Percentiles rank a stretch among this genome's conserved stretches.
These are phyloP conservation scores for Ceratobasidium sp. DNA, from an alignment of 1,284 basidiomycete species.

Conservation along the genomic window DNA sequence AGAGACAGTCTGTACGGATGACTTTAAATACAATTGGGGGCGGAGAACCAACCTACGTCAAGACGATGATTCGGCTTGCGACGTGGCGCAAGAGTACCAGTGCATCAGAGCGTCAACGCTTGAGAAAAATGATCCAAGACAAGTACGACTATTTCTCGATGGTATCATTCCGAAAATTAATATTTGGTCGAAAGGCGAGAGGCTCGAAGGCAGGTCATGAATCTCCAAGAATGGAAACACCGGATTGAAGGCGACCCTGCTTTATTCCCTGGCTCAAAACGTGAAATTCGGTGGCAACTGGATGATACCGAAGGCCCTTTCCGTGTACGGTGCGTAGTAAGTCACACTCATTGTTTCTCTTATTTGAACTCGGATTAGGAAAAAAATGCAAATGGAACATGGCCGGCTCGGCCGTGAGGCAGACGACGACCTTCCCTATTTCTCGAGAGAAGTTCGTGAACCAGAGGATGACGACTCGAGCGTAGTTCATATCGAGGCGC, in stretches of 20 bases:
- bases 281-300: conserved; percentile 74
- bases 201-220: conserved; percentile 74
- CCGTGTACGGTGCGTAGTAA: conserved; percentile 73
- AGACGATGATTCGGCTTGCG: conserved; percentile 67
- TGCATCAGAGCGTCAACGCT: conserved; percentile 74
- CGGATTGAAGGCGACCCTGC: conserved; percentile 80
- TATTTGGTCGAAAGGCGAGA: conserved; percentile 69
- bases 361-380: conserved; percentile 63
- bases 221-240: conserved; percentile 71
- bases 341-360: conserved; percentile 46
- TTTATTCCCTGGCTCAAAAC: conserved; percentile 56
- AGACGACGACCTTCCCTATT: conserved; percentile 59
- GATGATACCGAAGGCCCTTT: conserved; percentile 93
- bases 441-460: conserved; percentile 70
- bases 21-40: conserved; percentile 38
- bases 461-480: conserved; percentile 73
- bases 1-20: conserved; percentile 33
- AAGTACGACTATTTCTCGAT: conserved; percentile 63
- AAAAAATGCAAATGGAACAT: conserved; percentile 76
- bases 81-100: conserved; percentile 80
- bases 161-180: conserved; percentile 9
- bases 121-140: conserved; percentile 79
- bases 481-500: conserved; percentile 73
- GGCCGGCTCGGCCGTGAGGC: conserved; percentile 65
- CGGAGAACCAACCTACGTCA: conserved; percentile 42